Base-by-base conservation (phyloP, 176 grass and related monocot species). In the Oryza longistaminata region DNA sequence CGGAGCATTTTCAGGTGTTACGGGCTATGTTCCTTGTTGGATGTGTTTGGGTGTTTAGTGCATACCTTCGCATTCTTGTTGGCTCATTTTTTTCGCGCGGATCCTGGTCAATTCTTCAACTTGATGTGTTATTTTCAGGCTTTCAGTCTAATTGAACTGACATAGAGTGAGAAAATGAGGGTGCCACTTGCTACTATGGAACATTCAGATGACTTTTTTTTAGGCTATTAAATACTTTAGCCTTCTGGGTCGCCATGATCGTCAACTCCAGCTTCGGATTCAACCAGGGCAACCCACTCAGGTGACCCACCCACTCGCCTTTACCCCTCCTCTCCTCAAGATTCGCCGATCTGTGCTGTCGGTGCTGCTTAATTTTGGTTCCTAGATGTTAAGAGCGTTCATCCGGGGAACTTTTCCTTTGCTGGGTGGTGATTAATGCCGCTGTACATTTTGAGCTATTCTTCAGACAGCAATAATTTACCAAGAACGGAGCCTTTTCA, bases 261-360 rank as follows among this genome's bases (percentile, higher is more conserved):
- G 96, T 99, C 48, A 99, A 99, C 79, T 99, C 96, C 78, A 99
- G 96, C 93, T 99, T 99, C 81, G 96, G 91, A 3, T 99, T 99
- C 90, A 99, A 99, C 91, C 96, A 94, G 83, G 96, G 96, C 33
- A 99, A 94, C 72, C 93, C 96, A 1, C 90, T 98, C 66, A 94
- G 96, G 96, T 98, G 29, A 37, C 22, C 55, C 62, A 4, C 3
- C 49, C 25, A 50, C 9, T 39, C 25, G 40, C 9, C 6, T 45
- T 58, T 0, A 44, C 22, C 50, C 44, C 25, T 25, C 44, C 50
- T 44, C 25, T 25, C 44, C 26, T 27, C 21, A 3, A 77, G 52
- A 86, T 79, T 82, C 77, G 31, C 5, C 1, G 24, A 5, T 62
- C 67, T 78, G 43, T 19, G 15, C 79, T 34, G 11, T 68, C 25